Evolutionary conservation across 495 filamentous ascomycete species (phyloP).

Genomic region (Penicillium ucsense): DNA sequence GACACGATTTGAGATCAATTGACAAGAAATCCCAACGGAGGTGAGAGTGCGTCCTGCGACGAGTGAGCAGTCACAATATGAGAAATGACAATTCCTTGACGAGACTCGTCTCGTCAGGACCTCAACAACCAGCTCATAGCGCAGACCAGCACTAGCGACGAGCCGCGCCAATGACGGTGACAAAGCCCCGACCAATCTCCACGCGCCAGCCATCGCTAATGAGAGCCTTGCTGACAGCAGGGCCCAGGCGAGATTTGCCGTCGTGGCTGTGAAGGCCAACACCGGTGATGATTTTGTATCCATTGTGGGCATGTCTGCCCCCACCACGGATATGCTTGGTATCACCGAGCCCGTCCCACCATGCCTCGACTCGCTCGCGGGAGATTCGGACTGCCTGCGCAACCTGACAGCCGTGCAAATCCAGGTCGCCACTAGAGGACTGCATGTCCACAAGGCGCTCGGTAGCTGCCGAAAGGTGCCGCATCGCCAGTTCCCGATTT

Average conservation of each 20-base stretch:
- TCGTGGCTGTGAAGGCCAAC: constrained; percentile 68
- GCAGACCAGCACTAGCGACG: constrained; percentile 12
- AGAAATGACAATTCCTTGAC: too few species aligned
- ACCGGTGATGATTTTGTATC: constrained; percentile 72
- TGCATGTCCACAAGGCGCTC: constrained; percentile 52
- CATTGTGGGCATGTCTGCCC: constrained; percentile 30
- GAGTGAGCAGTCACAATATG: too few species aligned
- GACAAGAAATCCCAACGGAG: too few species aligned
- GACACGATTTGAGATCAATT: too few species aligned
- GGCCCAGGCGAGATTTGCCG: constrained; percentile 63
- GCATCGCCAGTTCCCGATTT: constrained; percentile 34
- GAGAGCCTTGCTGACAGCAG: constrained; percentile 71
- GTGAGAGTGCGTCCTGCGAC: too few species aligned
- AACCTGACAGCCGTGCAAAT: constrained; percentile 81
- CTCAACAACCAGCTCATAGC: too few species aligned
- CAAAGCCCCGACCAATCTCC: constrained; percentile 53
- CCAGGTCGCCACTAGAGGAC: constrained; percentile 47
- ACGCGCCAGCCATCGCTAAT: constrained; percentile 75
- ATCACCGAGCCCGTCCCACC: constrained; percentile 73
- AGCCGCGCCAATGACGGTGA: constrained; percentile 51
- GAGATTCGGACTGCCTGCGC: constrained; percentile 70
- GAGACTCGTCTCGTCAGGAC: too few species aligned
- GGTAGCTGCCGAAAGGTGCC: constrained; percentile 40
- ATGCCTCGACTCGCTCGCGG: constrained; percentile 51
- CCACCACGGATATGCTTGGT: constrained; percentile 37